These are phyloP conservation scores for Rhododendron ferrugineum DNA, from an alignment of 148 eudicot genomes.

Conservation along the genomic window DNA sequence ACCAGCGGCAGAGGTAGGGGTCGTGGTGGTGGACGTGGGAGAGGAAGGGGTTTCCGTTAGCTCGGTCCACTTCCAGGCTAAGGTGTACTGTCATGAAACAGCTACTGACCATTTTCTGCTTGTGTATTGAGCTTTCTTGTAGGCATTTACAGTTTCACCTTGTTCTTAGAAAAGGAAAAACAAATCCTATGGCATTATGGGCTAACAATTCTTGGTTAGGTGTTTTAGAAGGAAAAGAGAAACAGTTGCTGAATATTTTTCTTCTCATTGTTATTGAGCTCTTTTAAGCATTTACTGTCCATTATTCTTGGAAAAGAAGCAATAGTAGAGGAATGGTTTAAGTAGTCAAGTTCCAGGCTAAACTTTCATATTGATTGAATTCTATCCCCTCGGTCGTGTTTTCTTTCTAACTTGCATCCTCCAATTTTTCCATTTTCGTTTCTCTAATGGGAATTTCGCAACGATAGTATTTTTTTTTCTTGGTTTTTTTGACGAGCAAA, in stretches of 20 bases:
- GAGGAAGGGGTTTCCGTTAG: conserved; percentile 49
- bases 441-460: background rate
- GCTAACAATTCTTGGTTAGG: background rate
- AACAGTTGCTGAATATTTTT: background rate
- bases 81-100: background rate
- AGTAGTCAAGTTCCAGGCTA: background rate
- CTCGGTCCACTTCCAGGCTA: background rate
- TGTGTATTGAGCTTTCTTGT: background rate
- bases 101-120: background rate
- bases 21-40: conserved; percentile 59
- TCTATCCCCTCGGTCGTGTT: background rate
- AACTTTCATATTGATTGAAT: background rate
- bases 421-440: background rate
- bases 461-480: no score
- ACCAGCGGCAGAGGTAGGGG: conserved; percentile 34
- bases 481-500: no score
- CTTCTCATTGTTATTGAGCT: background rate
- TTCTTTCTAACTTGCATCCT: background rate
- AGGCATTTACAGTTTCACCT: background rate
- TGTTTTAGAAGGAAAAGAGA: background rate
- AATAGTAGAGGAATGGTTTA: background rate
- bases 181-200: background rate
- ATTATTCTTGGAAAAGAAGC: background rate
- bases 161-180: background rate
- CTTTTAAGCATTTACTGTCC: background rate